phyloP scores from a whole-genome alignment of 139 green algal genomes.

The Yamagishiella unicocca region DNA sequence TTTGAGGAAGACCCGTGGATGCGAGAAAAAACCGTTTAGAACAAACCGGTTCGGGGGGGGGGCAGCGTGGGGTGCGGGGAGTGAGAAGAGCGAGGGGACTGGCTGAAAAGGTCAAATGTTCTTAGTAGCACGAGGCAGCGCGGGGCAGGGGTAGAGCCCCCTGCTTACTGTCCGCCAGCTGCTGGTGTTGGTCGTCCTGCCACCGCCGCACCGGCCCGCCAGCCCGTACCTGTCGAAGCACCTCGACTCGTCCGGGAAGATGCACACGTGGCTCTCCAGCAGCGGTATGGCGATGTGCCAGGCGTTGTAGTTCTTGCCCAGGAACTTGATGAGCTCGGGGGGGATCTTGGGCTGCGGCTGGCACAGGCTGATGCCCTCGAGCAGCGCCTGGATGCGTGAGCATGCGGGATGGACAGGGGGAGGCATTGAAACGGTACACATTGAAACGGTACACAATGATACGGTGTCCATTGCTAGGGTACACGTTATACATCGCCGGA shows the following conservation, averaged over 20 bases:
- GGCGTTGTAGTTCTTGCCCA: constrained; percentile 96
- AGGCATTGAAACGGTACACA: not conserved
- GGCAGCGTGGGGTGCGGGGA: not conserved
- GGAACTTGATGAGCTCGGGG: constrained; percentile 97
- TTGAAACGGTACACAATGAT: no score
- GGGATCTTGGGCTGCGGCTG: constrained; percentile 99
- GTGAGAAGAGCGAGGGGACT: not conserved
- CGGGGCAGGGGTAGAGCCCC: no score
- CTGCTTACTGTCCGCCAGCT: no score
- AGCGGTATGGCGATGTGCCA: constrained; percentile 98
- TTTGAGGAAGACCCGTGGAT: no score
- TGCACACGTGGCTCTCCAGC: constrained; percentile 95
- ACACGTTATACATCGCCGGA: no score
- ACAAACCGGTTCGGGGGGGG: not conserved
- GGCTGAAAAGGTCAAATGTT: no score
- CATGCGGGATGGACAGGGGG: not conserved
- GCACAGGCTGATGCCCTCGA: constrained; percentile 93
- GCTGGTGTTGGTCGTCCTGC: no score
- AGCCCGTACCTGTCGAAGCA: constrained; percentile 90
- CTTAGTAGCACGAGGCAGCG: no score
- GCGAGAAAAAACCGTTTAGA: no score
- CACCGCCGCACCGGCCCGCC: not conserved
- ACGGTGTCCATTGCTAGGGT: no score
- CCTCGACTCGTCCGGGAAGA: constrained; percentile 93
- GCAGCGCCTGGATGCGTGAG: constrained; percentile 65